Evolutionary conservation across 2,329 filamentous ascomycete species (phyloP).

Genomic region (Botrytis medusae): DNA sequence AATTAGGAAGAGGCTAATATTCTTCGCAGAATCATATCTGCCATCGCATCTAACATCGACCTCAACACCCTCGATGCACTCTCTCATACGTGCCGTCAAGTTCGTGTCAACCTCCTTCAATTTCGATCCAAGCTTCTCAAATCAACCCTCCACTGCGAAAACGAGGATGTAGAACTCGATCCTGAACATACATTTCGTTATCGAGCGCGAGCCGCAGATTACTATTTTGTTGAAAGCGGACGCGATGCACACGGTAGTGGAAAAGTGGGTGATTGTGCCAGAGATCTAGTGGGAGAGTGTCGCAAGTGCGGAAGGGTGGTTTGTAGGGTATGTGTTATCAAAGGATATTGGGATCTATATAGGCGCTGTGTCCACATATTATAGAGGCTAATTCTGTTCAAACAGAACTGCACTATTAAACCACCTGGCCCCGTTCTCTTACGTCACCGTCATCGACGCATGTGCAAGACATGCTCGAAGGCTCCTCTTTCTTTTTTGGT

Average conservation of each 20-base stretch:
- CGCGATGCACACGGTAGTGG: slow-evolving; percentile 51
- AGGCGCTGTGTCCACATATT: not conserved
- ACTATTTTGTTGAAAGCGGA: slow-evolving; percentile 59
- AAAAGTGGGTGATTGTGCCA: slow-evolving; percentile 76
- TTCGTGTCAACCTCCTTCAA: slow-evolving; percentile 75
- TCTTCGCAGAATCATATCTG: slow-evolving; percentile 65
- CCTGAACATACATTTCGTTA: slow-evolving; percentile 58
- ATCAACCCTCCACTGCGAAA: slow-evolving; percentile 76
- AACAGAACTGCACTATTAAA: slow-evolving; percentile 86
- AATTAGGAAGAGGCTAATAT: slow-evolving; percentile 6
- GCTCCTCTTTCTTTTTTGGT: slow-evolving; percentile 62
- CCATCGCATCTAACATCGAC: slow-evolving; percentile 76
- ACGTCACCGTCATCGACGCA: slow-evolving; percentile 73
- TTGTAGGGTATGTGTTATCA: slow-evolving; percentile 67
- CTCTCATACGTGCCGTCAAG: slow-evolving; percentile 76
- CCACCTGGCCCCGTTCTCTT: slow-evolving; percentile 67
- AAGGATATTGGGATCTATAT: not conserved
- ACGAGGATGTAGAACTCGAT: slow-evolving; percentile 61
- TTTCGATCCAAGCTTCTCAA: slow-evolving; percentile 72
- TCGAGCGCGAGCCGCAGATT: slow-evolving; percentile 57
- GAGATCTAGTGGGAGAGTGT: slow-evolving; percentile 84
- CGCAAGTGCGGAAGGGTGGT: slow-evolving; percentile 73
- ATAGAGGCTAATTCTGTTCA: slow-evolving; percentile 16
- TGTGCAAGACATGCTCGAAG: slow-evolving; percentile 74
- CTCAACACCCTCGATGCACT: slow-evolving; percentile 84